Evolutionary conservation across 2,329 filamentous ascomycete species (phyloP), one percentile per base, ranked within the genome.

Genomic region (Fusarium sacchari): DNA sequence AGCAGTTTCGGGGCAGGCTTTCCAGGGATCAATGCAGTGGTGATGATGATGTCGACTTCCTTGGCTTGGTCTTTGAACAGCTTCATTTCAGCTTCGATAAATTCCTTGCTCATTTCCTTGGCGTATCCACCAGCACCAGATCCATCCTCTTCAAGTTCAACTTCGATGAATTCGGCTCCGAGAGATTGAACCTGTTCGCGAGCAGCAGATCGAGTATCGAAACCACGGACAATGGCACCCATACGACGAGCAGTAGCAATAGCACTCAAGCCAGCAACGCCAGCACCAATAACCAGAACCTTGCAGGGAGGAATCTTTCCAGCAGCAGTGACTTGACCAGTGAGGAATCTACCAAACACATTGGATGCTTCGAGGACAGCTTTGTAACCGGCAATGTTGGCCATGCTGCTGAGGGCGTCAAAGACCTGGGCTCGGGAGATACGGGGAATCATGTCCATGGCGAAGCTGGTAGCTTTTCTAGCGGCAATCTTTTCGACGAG

Each of bases 91-190:
- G 94, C 94, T 69, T 94, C 94, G 80, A 96, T 94, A 78, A 97
- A 97, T 75, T 96, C 94, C 78, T 96, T 95, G 61, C 94, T 96
- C 94, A 97, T 97, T 79, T 95, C 94, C 79, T 97, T 97, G 60
- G 94, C 94, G 78, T 97, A 97, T 22, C 95, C 95, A 34, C 95
- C 94, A 14, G 93, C 91, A 6, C 94, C 94, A 18, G 92, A 91
- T 5, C 95, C 95, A 68, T 96, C 94, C 82, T 97, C 95, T 74
- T 96, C 81, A 28, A 97, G 86, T 20, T 94, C 92, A 28, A 97
- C 94, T 82, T 97, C 94, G 75, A 97, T 89, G 77, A 97, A 97
- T 79, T 97, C 95, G 24, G 94, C 95, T 32, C 95, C 95, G 1
- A 97, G 88, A 10, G 94, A 97, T 80, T 97, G 93, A 4, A 97